Base-by-base conservation (phyloP, 345 rosid species). In the Eucalyptus cladocalyx region DNA sequence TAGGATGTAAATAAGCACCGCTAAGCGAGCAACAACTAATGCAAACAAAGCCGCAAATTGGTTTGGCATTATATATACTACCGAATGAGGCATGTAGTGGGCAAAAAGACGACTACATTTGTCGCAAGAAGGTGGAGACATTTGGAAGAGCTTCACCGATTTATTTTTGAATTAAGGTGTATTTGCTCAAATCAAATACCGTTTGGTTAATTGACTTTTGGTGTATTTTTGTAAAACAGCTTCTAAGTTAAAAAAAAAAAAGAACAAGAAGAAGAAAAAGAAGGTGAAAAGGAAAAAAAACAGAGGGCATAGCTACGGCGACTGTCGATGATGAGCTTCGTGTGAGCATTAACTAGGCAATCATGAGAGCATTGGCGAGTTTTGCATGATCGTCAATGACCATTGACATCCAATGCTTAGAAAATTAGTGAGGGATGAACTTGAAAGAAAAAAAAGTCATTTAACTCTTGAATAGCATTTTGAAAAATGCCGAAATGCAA, bases 261-360 rank as follows among this genome's bases (percentile, higher is more conserved):
- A 6, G 7, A 50, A 16, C 2, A 3, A 67, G 21, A 16, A 32
- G 9, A 32, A 16, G 21, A 7, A 49, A 15, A 50, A 50, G 53
- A 50, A 32, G 23, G 34, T 12, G 10, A 65, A 65, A n/a, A 14
- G 12, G 12, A 32, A 32, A 67, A 67, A 67, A 67, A 5, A n/a
- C 0, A n/a, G 37, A 65, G 10, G 76, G 37, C 69, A n/a, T 3
- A 0, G 34, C 18, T 3, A 13, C 3, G 1, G 6, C 6, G 2
- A 34, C 24, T 2, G 0, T 34, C 7, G 0, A 69, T 5, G 37
- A 65, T n/a, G 42, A 69, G 43, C 80, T 6, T 34, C 0, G 1
- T 5, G 13, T 1, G 7, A 17, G 43, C 24, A 0, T 69, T 69
- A 69, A 34, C 26, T 69, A 69, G 24, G 43, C 24, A 4, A 65